These are phyloP conservation scores for Myriosclerotinia curreyana DNA, from an alignment of 2,329 filamentous ascomycete genomes.

Conservation along the genomic window DNA sequence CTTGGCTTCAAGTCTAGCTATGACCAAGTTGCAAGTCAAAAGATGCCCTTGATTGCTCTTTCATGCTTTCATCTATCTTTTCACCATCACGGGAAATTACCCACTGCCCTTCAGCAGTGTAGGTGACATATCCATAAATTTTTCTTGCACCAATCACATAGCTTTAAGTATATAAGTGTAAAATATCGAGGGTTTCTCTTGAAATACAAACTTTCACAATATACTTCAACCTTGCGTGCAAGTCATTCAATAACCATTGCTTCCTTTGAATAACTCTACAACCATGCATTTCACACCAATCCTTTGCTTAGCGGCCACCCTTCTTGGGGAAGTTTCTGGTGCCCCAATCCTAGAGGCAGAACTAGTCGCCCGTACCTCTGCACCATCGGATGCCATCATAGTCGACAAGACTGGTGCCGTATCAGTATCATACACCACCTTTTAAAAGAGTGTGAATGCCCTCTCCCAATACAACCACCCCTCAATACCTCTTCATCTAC, in stretches of 20 bases:
- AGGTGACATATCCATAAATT: background rate
- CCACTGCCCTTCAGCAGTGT: background rate
- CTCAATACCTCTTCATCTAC: constrained; percentile 55
- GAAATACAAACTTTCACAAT: no score
- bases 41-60: background rate
- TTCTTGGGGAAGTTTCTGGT: constrained; percentile 4
- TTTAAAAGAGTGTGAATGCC: constrained; percentile 35
- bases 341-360: constrained; percentile 9
- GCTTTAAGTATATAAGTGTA: constrained; percentile 3
- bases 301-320: constrained; percentile 6
- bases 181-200: background rate
- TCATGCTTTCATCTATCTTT: background rate
- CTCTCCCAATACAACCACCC: constrained; percentile 44
- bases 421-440: constrained; percentile 25
- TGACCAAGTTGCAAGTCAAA: background rate
- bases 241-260: background rate
- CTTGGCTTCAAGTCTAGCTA: constrained; percentile 3
- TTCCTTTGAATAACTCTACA: background rate
- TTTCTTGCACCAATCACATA: constrained; percentile 14
- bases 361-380: constrained; percentile 39
- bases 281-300: constrained; percentile 14
- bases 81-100: background rate
- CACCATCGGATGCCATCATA: constrained; percentile 47
- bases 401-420: constrained; percentile 44
- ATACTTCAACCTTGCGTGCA: background rate